Evolutionary conservation across 2,329 filamentous ascomycete species (phyloP), one percentile per base, ranked within the genome.

Genomic region (Talaromyces funiculosus): DNA sequence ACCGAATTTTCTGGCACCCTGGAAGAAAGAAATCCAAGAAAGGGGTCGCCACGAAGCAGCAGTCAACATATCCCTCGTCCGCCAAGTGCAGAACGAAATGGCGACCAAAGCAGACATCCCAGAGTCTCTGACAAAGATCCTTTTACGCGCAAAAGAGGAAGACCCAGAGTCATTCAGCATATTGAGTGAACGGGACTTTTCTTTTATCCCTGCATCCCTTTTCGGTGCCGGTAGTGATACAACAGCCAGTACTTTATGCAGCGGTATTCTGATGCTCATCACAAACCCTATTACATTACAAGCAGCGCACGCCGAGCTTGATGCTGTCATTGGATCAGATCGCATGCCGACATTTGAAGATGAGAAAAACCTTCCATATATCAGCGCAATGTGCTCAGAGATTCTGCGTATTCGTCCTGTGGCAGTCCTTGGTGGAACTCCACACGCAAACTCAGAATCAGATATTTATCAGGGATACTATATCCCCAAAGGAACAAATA

Each of bases 201-300:
- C 75, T 4, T 79, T 76, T 72, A 31, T 76, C 4, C 74, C 45
- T 7, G 45, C 45, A 33, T 51, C 45, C 8, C 26, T 51, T 1
- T 51, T 51, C 8, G 45, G 45, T 10, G 45, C 45, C 10, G 45
- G 45, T 10, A 51, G 45, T 20, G 45, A 51, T 14, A 51, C 45
- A 20, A 51, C 45, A 31, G 45, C 45, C 4, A 51, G 45, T 4
- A 51, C 45, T 6, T 20, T 51, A 4, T 51, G 0, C 68, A 77
- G 75, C 3, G 77, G 71, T 71, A 78, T 83, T 68, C 31, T 83
- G 64, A 63, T 82, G 67, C 35, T 83, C 67, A 57, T 76, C 73
- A 65, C 78, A 64, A 78, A 80, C 57, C 77, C 77, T 0, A 68
- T 76, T 31, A 71, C 71, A 0, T 69, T 79, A 7, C 58, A 62